Conservation (phyloP, 805 yeast genomes). For the Danielia reshetovae region DNA sequence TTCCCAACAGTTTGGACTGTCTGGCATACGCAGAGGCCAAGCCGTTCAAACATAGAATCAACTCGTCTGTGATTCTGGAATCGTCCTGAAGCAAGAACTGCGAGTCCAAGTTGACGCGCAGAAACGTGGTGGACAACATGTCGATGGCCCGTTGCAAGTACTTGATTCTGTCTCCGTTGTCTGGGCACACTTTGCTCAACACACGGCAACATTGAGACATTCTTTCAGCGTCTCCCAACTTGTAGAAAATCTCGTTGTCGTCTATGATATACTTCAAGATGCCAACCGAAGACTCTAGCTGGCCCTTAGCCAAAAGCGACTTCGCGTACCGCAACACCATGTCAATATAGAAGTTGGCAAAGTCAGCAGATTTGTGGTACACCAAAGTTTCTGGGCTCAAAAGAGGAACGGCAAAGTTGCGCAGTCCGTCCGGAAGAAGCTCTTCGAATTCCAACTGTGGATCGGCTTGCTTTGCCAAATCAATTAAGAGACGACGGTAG, state of each 20-base stretch:
- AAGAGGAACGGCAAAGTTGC: slow-evolving; percentile 32
- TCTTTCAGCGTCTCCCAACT: slow-evolving; percentile 39
- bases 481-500: slow-evolving; percentile 34
- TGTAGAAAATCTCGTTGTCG: slow-evolving; percentile 34
- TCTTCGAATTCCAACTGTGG: slow-evolving; percentile 26
- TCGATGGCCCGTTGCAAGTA: slow-evolving; percentile 29
- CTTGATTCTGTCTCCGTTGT: slow-evolving; percentile 16
- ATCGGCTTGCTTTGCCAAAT: slow-evolving; percentile 26
- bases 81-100: slow-evolving; percentile 23
- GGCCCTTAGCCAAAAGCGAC: slow-evolving; percentile 39
- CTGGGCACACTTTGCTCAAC: slow-evolving; percentile 24
- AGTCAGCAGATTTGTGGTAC: slow-evolving; percentile 24
- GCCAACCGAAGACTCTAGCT: slow-evolving; percentile 25
- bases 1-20: slow-evolving; percentile 3
- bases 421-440: slow-evolving; percentile 13
- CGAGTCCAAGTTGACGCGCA: slow-evolving; percentile 21
- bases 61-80: slow-evolving; percentile 35
- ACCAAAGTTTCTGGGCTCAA: slow-evolving; percentile 28
- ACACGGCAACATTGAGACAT: slow-evolving; percentile 38
- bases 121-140: slow-evolving; percentile 30
- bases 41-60: slow-evolving; percentile 28
- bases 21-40: slow-evolving; percentile 32
- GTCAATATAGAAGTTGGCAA: slow-evolving; percentile 42
- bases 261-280: slow-evolving; percentile 28
- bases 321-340: slow-evolving; percentile 38